Conservation (phyloP, 345 rosid species). For the Crucihimalaya himalaica region DNA sequence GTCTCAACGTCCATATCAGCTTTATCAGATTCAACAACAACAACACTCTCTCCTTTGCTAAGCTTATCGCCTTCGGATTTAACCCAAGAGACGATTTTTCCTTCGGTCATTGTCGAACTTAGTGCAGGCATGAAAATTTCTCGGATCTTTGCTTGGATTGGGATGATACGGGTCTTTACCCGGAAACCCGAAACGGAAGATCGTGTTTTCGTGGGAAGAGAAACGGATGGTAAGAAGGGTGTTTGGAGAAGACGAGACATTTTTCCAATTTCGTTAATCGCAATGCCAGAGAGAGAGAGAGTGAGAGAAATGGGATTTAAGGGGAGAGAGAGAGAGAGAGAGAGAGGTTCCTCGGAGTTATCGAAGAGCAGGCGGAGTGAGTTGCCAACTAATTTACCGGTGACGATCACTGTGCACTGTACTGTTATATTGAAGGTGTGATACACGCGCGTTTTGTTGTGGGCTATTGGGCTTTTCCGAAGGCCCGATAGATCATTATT, state of each 20-base stretch:
- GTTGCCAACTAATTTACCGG: constrained; percentile 59
- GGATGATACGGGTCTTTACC: constrained; percentile 16
- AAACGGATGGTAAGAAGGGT: constrained; percentile 52
- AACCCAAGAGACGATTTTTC: constrained; percentile 93
- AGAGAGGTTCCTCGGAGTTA: constrained; percentile 49
- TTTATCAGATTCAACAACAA: constrained; percentile 93
- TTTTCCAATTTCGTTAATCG: not conserved
- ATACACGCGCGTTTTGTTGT: not conserved
- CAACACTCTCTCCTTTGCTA: constrained; percentile 87
- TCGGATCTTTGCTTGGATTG: constrained; percentile 73
- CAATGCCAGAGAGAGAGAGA: constrained; percentile 1
- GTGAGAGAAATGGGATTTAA: not conserved
- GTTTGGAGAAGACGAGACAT: constrained; percentile 77
- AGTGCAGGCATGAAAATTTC: constrained; percentile 99
- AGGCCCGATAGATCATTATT: not conserved
- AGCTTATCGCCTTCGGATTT: constrained; percentile 93
- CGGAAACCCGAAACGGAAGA: constrained; percentile 32
- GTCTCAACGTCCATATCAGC: constrained; percentile 99
- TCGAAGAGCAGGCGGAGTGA: constrained; percentile 67
- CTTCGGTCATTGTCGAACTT: constrained; percentile 96
- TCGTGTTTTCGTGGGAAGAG: constrained; percentile 34
- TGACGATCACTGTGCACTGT: constrained; percentile 7
- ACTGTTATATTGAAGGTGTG: not conserved
- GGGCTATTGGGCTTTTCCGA: not conserved
- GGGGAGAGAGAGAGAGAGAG: not conserved